These are phyloP conservation scores for Auxenochlorella protothecoides DNA, from an alignment of 139 green algal genomes.

Conservation along the genomic window DNA sequence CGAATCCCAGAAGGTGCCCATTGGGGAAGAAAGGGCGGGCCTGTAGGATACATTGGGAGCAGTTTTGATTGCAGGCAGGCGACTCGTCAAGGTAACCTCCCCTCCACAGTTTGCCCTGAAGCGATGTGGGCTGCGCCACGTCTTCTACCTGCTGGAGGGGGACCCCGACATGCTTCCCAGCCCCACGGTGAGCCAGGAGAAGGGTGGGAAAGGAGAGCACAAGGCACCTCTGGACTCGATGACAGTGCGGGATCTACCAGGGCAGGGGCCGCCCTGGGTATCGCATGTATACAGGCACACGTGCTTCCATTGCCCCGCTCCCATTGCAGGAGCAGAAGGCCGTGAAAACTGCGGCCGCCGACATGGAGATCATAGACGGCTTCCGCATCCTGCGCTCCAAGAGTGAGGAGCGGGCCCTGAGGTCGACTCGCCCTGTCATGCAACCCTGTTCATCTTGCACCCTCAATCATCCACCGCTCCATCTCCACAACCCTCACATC, in stretches of 20 bases:
- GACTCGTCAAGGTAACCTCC: no score
- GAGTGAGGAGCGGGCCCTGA: no score
- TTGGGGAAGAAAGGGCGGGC: no score
- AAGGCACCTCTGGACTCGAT: not conserved
- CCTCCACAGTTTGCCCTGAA: slow-evolving; percentile 50
- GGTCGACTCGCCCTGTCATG: no score
- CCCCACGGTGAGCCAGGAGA: not conserved
- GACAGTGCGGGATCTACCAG: not conserved
- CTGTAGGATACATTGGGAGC: no score
- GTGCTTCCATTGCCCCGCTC: not conserved
- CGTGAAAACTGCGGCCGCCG: slow-evolving; percentile 33
- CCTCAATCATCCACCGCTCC: no score
- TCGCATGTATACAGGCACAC: no score
- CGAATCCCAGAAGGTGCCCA: slow-evolving; percentile 28
- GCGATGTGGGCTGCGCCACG: slow-evolving; percentile 39
- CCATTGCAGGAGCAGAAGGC: slow-evolving; percentile 20
- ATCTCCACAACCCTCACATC: no score
- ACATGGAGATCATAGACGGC: slow-evolving; percentile 29
- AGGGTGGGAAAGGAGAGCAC: not conserved
- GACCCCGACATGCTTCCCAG: slow-evolving; percentile 30
- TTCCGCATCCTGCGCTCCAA: slow-evolving; percentile 36
- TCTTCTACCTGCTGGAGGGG: slow-evolving; percentile 68
- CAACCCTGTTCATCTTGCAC: no score
- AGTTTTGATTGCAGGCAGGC: no score
- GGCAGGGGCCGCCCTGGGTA: no score